These are phyloP conservation scores for Beauveria scarabaeidicola DNA, from an alignment of 2,329 filamentous ascomycete genomes.

Conservation along the genomic window DNA sequence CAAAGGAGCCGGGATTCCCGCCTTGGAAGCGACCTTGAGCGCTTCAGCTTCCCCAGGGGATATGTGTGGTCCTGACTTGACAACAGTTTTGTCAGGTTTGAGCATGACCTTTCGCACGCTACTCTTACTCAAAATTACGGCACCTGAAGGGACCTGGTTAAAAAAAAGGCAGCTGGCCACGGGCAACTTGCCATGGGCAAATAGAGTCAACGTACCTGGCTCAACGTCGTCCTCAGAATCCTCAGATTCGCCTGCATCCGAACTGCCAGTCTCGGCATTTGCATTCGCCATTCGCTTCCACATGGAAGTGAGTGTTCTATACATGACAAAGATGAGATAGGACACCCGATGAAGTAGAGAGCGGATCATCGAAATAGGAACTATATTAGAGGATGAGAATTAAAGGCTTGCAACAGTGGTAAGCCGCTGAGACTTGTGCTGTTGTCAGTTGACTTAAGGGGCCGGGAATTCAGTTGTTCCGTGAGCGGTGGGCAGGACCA, in stretches of 20 bases:
- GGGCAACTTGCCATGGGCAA: background rate
- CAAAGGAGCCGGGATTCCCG: slow-evolving; percentile 17
- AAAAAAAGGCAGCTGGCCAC: background rate
- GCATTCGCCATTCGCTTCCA: background rate
- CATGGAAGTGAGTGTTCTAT: background rate
- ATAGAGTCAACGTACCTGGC: slow-evolving; percentile 14
- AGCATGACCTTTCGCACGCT: slow-evolving; percentile 17
- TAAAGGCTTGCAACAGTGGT: no score
- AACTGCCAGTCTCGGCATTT: background rate
- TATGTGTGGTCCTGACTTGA: slow-evolving; percentile 20
- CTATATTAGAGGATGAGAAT: no score
- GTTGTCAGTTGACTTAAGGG: background rate
- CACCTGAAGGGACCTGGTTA: slow-evolving; percentile 13
- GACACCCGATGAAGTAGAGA: background rate
- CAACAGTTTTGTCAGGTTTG: slow-evolving; percentile 17
- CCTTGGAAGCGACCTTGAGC: slow-evolving; percentile 15
- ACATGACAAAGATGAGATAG: background rate
- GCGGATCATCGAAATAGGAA: no score
- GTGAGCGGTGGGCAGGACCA: no score
- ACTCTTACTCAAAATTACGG: slow-evolving; percentile 16
- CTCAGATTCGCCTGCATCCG: slow-evolving; percentile 14
- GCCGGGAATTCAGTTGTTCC: background rate
- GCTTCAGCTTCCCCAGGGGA: slow-evolving; percentile 20
- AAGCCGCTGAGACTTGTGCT: no score
- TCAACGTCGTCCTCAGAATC: slow-evolving; percentile 17